Evolutionary conservation across 495 filamentous ascomycete genomes (phyloP).

Genomic region (Eremomyces bilateralis): DNA sequence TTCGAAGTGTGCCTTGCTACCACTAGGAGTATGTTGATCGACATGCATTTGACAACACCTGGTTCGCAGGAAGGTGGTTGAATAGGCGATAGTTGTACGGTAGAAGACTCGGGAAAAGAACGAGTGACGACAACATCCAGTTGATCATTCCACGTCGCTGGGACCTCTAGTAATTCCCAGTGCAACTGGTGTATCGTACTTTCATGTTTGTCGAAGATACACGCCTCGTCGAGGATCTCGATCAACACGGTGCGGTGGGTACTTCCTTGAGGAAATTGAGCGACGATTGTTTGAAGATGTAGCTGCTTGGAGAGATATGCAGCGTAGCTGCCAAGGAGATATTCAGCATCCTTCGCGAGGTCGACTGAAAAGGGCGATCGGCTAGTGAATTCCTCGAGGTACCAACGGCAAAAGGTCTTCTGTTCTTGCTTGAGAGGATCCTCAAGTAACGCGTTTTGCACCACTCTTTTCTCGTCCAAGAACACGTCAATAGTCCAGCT

Average conservation of each 20-base stretch:
- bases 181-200: not conserved
- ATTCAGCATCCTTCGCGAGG: not conserved
- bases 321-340: not conserved
- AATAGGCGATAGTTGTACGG: too few species aligned
- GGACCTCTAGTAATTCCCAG: not conserved
- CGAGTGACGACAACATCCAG: not conserved
- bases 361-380: not conserved
- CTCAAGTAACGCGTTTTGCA: too few species aligned
- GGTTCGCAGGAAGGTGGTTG: too few species aligned
- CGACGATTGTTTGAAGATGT: not conserved
- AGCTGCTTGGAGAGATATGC: not conserved
- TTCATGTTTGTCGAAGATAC: not conserved
- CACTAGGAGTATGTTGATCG: not conserved
- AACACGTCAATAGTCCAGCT: too few species aligned
- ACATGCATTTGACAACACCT: too few species aligned
- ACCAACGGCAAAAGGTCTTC: conserved; percentile 1
- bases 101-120: too few species aligned
- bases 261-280: too few species aligned
- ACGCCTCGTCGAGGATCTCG: not conserved
- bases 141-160: not conserved
- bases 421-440: not conserved
- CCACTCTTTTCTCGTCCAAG: too few species aligned
- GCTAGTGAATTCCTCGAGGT: not conserved
- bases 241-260: too few species aligned
- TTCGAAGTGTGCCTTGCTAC: too few species aligned